phyloP scores from a whole-genome alignment of 2,329 filamentous ascomycete genomes.

The Ramularia endophylla region DNA sequence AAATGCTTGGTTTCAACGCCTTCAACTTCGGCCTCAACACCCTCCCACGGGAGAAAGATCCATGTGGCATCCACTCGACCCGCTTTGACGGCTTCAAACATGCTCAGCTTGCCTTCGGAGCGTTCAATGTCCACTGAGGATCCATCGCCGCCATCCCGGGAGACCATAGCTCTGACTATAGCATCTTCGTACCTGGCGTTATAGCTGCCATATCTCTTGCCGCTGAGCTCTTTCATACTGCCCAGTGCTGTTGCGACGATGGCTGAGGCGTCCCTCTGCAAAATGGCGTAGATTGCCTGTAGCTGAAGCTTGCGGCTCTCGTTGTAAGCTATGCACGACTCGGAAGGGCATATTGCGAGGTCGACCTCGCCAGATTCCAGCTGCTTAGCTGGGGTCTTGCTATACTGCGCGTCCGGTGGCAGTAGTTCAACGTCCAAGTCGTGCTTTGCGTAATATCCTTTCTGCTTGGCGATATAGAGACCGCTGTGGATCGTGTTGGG shows the following conservation, averaged over 20 bases:
- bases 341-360: constrained; percentile 29
- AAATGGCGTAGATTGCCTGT: constrained; percentile 31
- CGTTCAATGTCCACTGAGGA: constrained; percentile 20
- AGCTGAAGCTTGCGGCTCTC: constrained; percentile 25
- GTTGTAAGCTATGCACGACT: constrained; percentile 30
- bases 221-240: constrained; percentile 22
- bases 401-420: constrained; percentile 24
- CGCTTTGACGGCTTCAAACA: constrained; percentile 25
- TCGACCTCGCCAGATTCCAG: constrained; percentile 26
- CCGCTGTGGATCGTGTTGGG: constrained; percentile 32
- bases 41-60: constrained; percentile 32
- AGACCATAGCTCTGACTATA: constrained; percentile 26
- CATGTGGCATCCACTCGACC: constrained; percentile 29
- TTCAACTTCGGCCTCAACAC: constrained; percentile 26
- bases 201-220: constrained; percentile 28
- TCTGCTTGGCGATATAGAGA: constrained; percentile 23
- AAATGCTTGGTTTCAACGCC: constrained; percentile 20
- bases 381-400: constrained; percentile 26
- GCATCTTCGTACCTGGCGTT: constrained; percentile 30
- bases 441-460: constrained; percentile 20
- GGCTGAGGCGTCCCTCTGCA: constrained; percentile 29
- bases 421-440: constrained; percentile 26
- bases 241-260: constrained; percentile 24
- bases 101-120: constrained; percentile 24
- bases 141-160: constrained; percentile 22